Conservation (phyloP, 768 basidiomycete species). For the Leccinum barrowsii region DNA sequence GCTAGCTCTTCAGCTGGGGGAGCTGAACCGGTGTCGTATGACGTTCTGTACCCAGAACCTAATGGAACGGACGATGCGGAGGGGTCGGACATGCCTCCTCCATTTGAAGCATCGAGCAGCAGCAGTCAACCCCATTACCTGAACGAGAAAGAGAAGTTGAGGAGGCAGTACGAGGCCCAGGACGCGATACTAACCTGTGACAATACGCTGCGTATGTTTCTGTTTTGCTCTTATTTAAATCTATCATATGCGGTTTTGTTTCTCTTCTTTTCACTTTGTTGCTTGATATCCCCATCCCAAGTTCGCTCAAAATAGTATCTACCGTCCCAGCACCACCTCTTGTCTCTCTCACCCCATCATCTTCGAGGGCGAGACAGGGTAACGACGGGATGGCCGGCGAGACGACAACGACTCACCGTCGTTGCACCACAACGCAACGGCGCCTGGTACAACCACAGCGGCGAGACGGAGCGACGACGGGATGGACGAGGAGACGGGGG, state of each 20-base stretch:
- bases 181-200: slow-evolving; percentile 41
- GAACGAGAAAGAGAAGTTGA: slow-evolving; percentile 68
- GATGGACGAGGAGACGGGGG: too few relatives aligned
- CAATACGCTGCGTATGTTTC: not conserved
- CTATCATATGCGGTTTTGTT: not conserved
- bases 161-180: slow-evolving; percentile 60
- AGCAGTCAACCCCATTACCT: slow-evolving; percentile 36
- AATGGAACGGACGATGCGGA: slow-evolving; percentile 24
- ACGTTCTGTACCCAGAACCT: slow-evolving; percentile 51
- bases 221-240: not conserved
- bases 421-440: too few relatives aligned
- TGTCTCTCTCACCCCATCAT: slow-evolving; percentile 80
- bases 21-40: slow-evolving; percentile 55
- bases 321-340: slow-evolving; percentile 72
- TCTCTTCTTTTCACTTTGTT: not conserved
- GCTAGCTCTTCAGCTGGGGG: slow-evolving; percentile 15
- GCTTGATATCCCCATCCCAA: slow-evolving; percentile 29
- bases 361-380: slow-evolving; percentile 44
- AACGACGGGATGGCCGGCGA: too few relatives aligned
- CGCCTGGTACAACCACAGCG: too few relatives aligned
- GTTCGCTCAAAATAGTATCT: slow-evolving; percentile 49
- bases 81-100: slow-evolving; percentile 45
- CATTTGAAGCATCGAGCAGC: slow-evolving; percentile 45
- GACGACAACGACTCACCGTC: too few relatives aligned
- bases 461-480: too few relatives aligned